Conservation (phyloP, 2,329 filamentous ascomycete species). For the Cladosporium sp. region DNA sequence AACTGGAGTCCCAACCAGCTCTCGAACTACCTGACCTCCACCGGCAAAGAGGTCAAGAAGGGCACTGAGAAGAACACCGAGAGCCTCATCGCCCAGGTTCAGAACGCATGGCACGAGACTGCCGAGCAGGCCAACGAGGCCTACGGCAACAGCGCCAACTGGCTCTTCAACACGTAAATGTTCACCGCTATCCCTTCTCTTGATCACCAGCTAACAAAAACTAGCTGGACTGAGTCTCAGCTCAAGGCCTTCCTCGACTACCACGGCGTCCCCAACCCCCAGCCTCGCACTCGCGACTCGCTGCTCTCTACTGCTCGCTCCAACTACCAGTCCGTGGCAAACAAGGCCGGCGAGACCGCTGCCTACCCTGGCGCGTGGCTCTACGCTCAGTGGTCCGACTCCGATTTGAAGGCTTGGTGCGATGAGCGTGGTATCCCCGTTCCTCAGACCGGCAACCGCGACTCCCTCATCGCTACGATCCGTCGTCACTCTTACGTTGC, state of each 20-base stretch:
- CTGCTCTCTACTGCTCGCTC: conserved; percentile 75
- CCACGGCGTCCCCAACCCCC: conserved; percentile 81
- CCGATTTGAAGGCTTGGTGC: conserved; percentile 90
- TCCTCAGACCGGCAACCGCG: conserved; percentile 79
- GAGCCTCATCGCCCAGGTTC: conserved; percentile 67
- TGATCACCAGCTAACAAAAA: conserved; percentile 38
- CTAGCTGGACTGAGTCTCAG: conserved; percentile 86
- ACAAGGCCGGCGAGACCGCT: conserved; percentile 72
- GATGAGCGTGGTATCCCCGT: conserved; percentile 83
- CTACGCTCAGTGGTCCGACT: conserved; percentile 87
- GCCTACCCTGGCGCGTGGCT: conserved; percentile 96
- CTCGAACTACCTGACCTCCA: conserved; percentile 64
- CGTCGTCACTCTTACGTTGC: conserved; percentile 78
- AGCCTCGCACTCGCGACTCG: conserved; percentile 81
- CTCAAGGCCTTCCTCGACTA: conserved; percentile 91
- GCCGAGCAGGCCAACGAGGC: conserved; percentile 73
- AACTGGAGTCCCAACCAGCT: conserved; percentile 73
- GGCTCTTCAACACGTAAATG: conserved; percentile 80
- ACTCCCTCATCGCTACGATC: conserved; percentile 83
- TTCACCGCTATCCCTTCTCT: conserved; percentile 19
- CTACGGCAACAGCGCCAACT: conserved; percentile 74
- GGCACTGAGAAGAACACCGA: conserved; percentile 68
- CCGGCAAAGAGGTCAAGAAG: conserved; percentile 69
- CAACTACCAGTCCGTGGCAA: conserved; percentile 76
- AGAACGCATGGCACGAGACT: conserved; percentile 73